Evolutionary conservation across 106 monocot species (phyloP).

Genomic region (Dioscorea zingiberensis): DNA sequence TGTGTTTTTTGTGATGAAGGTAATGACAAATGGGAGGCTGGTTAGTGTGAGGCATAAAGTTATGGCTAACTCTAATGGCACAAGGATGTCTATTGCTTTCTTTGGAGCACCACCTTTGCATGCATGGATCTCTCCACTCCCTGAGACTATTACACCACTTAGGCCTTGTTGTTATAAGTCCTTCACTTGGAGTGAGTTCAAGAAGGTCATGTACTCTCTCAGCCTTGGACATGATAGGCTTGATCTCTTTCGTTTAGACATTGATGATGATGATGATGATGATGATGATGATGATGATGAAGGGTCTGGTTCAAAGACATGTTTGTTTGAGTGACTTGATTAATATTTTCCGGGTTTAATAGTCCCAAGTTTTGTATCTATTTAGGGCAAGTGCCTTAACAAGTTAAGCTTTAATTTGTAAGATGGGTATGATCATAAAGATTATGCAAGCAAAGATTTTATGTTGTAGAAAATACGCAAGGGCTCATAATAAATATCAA

Average conservation of each 20-base stretch:
- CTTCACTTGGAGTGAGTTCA: conserved; percentile 50
- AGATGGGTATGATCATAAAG: too few species aligned
- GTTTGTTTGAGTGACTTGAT: too few species aligned
- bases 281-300: not conserved
- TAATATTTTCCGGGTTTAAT: too few species aligned
- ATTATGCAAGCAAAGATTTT: too few species aligned
- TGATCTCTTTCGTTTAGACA: conserved; percentile 16
- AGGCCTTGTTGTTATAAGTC: conserved; percentile 22
- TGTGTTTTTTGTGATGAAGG: conserved; percentile 7
- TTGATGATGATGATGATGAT: not conserved
- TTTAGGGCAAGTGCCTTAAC: too few species aligned
- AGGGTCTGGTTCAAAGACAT: too few species aligned
- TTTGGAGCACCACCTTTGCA: conserved; percentile 15
- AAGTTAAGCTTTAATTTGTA: too few species aligned
- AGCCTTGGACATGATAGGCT: conserved; percentile 31
- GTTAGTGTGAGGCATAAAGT: conserved; percentile 25
- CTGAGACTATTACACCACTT: conserved; percentile 26
- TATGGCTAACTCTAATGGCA: conserved; percentile 5
- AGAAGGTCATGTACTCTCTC: conserved; percentile 33
- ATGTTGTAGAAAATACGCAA: too few species aligned
- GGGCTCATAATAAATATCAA: too few species aligned
- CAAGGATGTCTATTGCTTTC: conserved; percentile 21
- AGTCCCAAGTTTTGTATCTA: too few species aligned
- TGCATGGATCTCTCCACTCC: conserved; percentile 14
- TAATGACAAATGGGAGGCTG: conserved; percentile 26